These are phyloP conservation scores for Colletotrichum sp. DNA, from an alignment of 2,329 filamentous ascomycete genomes.

Conservation along the genomic window DNA sequence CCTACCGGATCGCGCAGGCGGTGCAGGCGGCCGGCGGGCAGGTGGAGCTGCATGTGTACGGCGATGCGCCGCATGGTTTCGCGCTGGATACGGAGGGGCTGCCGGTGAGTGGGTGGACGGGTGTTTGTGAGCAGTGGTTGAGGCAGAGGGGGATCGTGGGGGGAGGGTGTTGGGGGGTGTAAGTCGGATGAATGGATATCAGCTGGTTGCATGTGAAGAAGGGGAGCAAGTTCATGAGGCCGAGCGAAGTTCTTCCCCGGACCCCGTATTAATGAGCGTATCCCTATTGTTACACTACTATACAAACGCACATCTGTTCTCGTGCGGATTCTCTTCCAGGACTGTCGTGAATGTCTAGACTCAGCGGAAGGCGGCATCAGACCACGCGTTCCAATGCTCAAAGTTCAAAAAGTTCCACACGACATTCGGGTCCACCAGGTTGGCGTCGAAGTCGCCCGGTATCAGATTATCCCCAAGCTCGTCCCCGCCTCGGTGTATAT, in stretches of 20 bases:
- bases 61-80: slow-evolving; percentile 25
- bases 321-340: neutral
- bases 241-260: neutral
- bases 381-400: slow-evolving; percentile 20
- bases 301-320: neutral
- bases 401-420: slow-evolving; percentile 22
- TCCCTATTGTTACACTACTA: neutral
- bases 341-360: neutral
- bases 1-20: slow-evolving; percentile 23
- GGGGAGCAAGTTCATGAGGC: neutral
- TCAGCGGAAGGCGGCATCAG: slow-evolving; percentile 11
- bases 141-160: slow-evolving; percentile 3
- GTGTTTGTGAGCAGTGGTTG: slow-evolving; percentile 23
- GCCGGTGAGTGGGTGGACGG: slow-evolving; percentile 23
- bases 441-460: slow-evolving; percentile 11
- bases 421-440: slow-evolving; percentile 16
- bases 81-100: slow-evolving; percentile 21
- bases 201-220: neutral
- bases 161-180: neutral
- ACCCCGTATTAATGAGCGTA: neutral
- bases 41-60: slow-evolving; percentile 25
- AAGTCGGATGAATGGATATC: too few species aligned
- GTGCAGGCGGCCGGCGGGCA: slow-evolving; percentile 13
- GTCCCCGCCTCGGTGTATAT: neutral
- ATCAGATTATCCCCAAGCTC: slow-evolving; percentile 8